phyloP scores from a whole-genome alignment of 2,329 filamentous ascomycete species.

The Gnomoniopsis sp. region DNA sequence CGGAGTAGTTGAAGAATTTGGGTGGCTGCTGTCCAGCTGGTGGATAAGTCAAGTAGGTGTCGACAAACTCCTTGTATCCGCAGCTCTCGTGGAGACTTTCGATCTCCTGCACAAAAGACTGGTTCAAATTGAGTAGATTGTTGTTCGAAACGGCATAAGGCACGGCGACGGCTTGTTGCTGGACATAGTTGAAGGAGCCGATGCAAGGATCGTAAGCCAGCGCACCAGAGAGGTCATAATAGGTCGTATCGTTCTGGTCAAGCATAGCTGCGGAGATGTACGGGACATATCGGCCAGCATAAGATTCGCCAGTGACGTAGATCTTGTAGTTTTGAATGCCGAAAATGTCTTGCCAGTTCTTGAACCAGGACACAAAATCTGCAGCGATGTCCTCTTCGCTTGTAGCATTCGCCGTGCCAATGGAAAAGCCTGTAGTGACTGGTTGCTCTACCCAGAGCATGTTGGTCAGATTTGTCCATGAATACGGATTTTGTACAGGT shows the following conservation, averaged over 20 bases:
- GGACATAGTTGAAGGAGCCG: constrained; percentile 33
- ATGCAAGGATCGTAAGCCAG: constrained; percentile 66
- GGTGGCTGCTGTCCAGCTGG: no score
- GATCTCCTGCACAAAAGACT: no score
- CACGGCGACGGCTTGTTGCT: constrained; percentile 27
- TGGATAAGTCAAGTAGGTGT: no score
- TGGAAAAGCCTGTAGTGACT: constrained; percentile 1
- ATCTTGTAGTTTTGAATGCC: constrained; percentile 32
- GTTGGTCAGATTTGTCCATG: constrained; percentile 7
- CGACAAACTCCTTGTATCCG: no score
- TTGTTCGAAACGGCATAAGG: constrained; percentile 18
- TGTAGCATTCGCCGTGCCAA: not conserved
- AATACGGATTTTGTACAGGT: constrained; percentile 9
- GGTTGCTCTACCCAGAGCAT: constrained; percentile 6
- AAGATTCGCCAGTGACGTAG: constrained; percentile 53
- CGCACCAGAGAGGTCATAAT: constrained; percentile 35
- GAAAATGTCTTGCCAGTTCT: constrained; percentile 4
- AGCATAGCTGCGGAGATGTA: constrained; percentile 50
- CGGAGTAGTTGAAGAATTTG: no score
- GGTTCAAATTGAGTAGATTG: not conserved
- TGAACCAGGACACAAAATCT: constrained; percentile 1
- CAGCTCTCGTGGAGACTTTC: no score
- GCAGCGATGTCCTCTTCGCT: constrained; percentile 4
- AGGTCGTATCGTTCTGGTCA: constrained; percentile 34
- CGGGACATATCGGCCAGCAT: constrained; percentile 35